Evolutionary conservation across 2,329 filamentous ascomycete genomes (phyloP).

Genomic region (Dothideomycetes sp.): DNA sequence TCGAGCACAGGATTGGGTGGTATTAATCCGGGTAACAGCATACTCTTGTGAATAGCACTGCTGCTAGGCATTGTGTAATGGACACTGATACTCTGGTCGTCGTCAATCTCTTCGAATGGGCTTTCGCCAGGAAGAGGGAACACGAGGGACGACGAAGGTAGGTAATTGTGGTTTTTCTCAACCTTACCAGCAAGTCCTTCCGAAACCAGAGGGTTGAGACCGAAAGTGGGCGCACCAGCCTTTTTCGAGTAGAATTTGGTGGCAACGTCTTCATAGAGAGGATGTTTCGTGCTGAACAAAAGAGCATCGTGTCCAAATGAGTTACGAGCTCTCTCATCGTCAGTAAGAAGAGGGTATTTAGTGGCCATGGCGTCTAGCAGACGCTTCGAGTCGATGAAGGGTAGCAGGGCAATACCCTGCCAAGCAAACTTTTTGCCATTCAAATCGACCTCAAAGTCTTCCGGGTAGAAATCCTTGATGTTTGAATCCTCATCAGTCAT

Average conservation of each 20-base stretch:
- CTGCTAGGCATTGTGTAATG: constrained; percentile 73
- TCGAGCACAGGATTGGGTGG: constrained; percentile 64
- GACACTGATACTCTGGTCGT: constrained; percentile 82
- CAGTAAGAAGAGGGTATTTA: constrained; percentile 69
- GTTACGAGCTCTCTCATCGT: constrained; percentile 72
- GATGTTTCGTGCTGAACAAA: constrained; percentile 73
- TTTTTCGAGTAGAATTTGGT: constrained; percentile 89
- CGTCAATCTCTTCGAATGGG: constrained; percentile 59
- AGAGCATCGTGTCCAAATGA: constrained; percentile 70
- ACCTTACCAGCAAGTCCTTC: constrained; percentile 72
- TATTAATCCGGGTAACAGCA: constrained; percentile 78
- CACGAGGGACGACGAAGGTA: constrained; percentile 71
- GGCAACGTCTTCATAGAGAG: constrained; percentile 77
- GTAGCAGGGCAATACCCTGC: constrained; percentile 88
- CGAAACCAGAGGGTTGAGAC: constrained; percentile 64
- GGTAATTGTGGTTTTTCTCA: constrained; percentile 71
- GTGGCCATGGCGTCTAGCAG: constrained; percentile 72
- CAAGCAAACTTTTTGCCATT: constrained; percentile 98
- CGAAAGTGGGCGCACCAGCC: constrained; percentile 55
- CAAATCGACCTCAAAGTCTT: constrained; percentile 84
- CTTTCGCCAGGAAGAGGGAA: constrained; percentile 69
- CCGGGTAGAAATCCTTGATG: constrained; percentile 96
- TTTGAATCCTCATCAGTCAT: constrained; percentile 84
- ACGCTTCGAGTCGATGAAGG: constrained; percentile 90
- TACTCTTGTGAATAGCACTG: constrained; percentile 74